Evolutionary conservation across 345 rosid genomes (phyloP).

Genomic region (Eucalyptus tenuipes): DNA sequence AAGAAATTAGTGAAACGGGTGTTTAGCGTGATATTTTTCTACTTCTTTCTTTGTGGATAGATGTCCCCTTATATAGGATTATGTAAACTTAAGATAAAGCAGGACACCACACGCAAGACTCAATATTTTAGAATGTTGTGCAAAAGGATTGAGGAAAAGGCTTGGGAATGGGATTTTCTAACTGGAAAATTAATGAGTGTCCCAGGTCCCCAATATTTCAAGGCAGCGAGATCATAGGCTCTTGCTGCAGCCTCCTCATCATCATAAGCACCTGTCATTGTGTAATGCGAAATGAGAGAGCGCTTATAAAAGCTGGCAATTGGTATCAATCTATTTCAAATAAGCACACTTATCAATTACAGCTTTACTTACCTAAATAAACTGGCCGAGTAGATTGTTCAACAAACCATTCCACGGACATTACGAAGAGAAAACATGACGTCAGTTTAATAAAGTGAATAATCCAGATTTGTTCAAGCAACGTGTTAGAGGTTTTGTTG

Average conservation of each 20-base stretch:
- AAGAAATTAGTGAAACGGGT: neutral
- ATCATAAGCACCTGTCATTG: slow-evolving; percentile 85
- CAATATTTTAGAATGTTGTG: neutral
- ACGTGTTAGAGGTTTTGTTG: neutral
- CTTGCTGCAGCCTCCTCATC: slow-evolving; percentile 99
- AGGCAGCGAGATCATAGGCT: slow-evolving; percentile 98
- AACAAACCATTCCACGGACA: neutral
- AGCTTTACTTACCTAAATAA: slow-evolving; percentile 64
- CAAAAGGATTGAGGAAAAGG: neutral
- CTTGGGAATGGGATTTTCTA: slow-evolving; percentile 1
- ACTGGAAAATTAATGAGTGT: slow-evolving; percentile 97
- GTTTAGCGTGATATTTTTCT: neutral
- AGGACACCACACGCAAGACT: neutral
- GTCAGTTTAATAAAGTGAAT: neutral
- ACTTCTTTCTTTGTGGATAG: neutral
- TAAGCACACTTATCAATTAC: neutral
- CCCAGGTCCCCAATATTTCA: slow-evolving; percentile 98
- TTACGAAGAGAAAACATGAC: neutral
- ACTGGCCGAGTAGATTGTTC: slow-evolving; percentile 32
- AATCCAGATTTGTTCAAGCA: neutral
- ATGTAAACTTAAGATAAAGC: neutral
- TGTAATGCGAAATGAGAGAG: neutral
- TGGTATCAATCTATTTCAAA: neutral
- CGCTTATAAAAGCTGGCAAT: neutral
- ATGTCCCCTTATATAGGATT: neutral